phyloP scores from a whole-genome alignment of 495 filamentous ascomycete genomes.

The Tuber melanosporum region DNA sequence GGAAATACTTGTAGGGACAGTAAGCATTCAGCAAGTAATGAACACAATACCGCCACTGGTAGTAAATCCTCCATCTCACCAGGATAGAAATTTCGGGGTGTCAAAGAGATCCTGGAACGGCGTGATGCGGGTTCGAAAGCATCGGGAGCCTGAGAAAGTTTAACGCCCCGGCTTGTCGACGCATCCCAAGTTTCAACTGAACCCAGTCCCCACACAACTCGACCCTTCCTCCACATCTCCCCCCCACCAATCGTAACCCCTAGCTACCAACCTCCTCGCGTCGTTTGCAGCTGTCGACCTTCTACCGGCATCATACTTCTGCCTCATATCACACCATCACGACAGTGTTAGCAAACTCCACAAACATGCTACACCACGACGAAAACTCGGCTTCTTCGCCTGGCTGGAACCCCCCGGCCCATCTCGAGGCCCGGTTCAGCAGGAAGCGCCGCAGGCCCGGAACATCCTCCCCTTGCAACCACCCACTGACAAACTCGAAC shows the following conservation, averaged over 20 bases:
- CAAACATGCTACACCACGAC: conserved; percentile 32
- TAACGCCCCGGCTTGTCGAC: neutral
- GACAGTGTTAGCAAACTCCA: neutral
- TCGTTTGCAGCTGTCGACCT: neutral
- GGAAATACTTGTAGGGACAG: neutral
- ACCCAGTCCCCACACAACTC: neutral
- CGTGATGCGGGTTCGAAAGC: neutral
- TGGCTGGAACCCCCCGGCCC: conserved; percentile 38
- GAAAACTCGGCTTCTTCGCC: conserved; percentile 24
- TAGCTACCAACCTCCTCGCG: conserved; percentile 1
- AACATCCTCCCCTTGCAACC: conserved; percentile 26
- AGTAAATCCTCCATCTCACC: neutral
- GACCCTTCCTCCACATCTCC: conserved; percentile 10
- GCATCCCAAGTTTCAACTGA: conserved; percentile 9
- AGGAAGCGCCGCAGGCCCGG: conserved; percentile 35
- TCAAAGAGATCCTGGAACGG: neutral
- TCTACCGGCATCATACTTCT: neutral
- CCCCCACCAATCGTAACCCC: neutral
- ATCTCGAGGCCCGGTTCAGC: conserved; percentile 38
- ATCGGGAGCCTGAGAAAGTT: neutral
- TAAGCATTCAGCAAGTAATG: neutral
- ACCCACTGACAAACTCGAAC: conserved; percentile 22
- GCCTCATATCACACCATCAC: neutral
- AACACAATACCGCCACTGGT: neutral
- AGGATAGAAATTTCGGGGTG: neutral